Evolutionary conservation across 371 early-diverging fungal species (phyloP).

Genomic region (Cladochytrium tenue): DNA sequence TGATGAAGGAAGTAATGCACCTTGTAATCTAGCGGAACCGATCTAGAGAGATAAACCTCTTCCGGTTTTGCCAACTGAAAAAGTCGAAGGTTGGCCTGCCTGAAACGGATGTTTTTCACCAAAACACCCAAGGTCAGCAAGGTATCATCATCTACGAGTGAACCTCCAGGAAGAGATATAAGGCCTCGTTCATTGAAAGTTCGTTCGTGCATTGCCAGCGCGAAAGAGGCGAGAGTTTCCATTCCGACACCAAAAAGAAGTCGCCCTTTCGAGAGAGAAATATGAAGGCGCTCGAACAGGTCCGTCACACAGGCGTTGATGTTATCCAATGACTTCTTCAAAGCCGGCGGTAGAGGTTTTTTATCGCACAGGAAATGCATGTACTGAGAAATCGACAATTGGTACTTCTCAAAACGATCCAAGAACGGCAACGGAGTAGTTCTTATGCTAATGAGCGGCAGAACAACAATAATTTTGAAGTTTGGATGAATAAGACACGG

Average conservation of each 20-base stretch:
- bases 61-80: no score
- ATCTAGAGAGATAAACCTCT: no score
- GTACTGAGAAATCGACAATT: background rate
- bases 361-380: background rate
- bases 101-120: background rate
- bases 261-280: background rate
- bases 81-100: no score
- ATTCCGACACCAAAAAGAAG: background rate
- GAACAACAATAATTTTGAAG: background rate
- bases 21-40: no score
- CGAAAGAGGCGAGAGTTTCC: background rate
- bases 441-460: background rate
- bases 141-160: background rate
- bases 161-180: background rate
- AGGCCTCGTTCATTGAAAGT: background rate
- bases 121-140: background rate
- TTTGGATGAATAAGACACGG: background rate
- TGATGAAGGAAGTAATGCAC: no score
- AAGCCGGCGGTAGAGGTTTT: background rate
- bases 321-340: background rate
- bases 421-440: background rate
- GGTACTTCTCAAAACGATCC: background rate
- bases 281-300: background rate
- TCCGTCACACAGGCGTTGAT: background rate
- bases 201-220: background rate